Base-by-base conservation (phyloP, 139 green algal species). In the Astrephomene gubernaculifera region DNA sequence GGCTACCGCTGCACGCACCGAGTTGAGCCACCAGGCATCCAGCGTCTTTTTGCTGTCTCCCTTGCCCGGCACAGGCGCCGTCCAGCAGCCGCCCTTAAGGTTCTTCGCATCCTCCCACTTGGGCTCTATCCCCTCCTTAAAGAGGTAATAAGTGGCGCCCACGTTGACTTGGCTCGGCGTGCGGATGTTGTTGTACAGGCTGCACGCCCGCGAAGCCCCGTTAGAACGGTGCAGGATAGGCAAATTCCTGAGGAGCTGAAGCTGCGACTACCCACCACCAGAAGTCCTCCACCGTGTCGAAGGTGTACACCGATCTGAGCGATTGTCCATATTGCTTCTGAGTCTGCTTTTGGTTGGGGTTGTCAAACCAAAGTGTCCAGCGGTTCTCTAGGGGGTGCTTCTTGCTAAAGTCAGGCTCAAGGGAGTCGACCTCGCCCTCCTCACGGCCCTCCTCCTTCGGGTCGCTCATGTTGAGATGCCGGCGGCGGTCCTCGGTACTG, bases 121-220 rank as follows among this genome's bases (percentile, higher is more conserved):
- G 36, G 97, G 97, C 90, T 99, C 93, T 71, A 99, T 97, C 61
- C 96, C 95, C 45, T 98, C 93, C 81, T 98, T 98, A 94, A 99
- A 99, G 31, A 98, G 87, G 83, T 98, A 96, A 81, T 99, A 97
- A 82, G 98, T 98, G 17, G 96, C 94, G 12, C 91, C 93, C 17
- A 91, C 86, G 49, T 94, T 88, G 14, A 99, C 93, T 84, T 96
- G 93, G 86, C 91, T 95, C 1, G 97, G 97, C 0, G 93, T 94
- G 82, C 98, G 94, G 89, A 99, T 98, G 89, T 99, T 99, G 91
- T 99, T 99, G 94, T 98, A 99, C 84, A 99, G 88, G 88, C 97
- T 99, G 87, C 79, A 71, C 68, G 38, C 68, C 68, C 65, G n/a
- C 38, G 61, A 29, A 53, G 68, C 68, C 38, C 4, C 39, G 36